Percentiles rank a stretch among this genome's conserved stretches.
Conservation (phyloP, 2,329 filamentous ascomycete species). For the Gremmenia infestans region DNA sequence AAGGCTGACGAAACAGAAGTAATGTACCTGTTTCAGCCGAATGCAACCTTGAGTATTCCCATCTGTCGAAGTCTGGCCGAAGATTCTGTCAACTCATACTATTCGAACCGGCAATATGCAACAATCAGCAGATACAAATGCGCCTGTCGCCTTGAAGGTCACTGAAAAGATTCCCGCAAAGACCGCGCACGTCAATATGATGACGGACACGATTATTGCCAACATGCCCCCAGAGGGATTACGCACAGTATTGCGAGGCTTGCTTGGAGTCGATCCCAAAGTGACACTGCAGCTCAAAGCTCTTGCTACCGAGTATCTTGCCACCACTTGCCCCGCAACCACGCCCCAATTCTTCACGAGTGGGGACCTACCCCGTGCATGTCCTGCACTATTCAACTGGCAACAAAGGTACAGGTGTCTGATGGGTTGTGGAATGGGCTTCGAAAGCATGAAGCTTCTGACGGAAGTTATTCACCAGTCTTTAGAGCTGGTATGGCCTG, state of each 20-base stretch:
- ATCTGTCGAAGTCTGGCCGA: too few species aligned
- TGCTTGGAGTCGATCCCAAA: conserved; percentile 27
- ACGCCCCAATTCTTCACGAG: conserved; percentile 14
- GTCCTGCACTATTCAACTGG: conserved; percentile 8
- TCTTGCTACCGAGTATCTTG: conserved; percentile 29
- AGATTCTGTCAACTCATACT: too few species aligned
- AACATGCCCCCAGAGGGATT: conserved; percentile 38
- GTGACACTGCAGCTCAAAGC: conserved; percentile 33
- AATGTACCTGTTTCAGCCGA: too few species aligned
- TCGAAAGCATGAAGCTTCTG: conserved; percentile 25
- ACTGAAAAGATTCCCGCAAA: conserved; percentile 11
- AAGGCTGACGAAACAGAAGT: too few species aligned
- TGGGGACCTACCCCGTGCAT: background rate
- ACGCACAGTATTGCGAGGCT: conserved; percentile 34
- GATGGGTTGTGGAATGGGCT: conserved; percentile 32
- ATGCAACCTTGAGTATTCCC: too few species aligned
- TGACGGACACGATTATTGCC: conserved; percentile 42
- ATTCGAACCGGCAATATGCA: too few species aligned
- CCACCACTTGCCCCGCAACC: conserved; percentile 18
- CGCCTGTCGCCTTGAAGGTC: background rate
- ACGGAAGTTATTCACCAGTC: conserved; percentile 15
- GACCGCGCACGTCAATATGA: conserved; percentile 42
- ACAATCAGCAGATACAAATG: too few species aligned
- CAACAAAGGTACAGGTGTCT: conserved; percentile 29
- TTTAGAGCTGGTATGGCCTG: background rate